Conservation (phyloP, 2,329 filamentous ascomycete species). For the Fusarium caatingaense region DNA sequence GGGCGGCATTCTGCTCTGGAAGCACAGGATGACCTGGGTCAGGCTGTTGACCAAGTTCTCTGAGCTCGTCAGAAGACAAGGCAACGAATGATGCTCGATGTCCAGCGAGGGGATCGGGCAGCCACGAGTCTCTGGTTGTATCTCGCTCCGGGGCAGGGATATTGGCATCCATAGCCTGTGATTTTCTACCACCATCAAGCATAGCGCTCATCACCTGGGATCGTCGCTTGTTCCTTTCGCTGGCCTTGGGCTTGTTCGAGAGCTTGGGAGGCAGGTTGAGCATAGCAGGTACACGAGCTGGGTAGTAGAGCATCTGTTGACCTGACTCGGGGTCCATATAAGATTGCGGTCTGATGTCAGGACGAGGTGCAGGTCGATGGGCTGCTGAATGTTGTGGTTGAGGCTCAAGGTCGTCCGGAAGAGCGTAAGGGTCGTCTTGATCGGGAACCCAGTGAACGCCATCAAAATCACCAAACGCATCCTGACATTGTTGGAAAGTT, state of each 20-base stretch:
- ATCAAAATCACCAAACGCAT: conserved; percentile 83
- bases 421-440: conserved; percentile 46
- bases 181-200: conserved; percentile 48
- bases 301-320: conserved; percentile 92
- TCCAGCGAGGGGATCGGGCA: conserved; percentile 59
- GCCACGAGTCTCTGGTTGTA: conserved; percentile 51
- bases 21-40: conserved; percentile 35
- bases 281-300: conserved; percentile 92
- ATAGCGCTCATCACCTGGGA: conserved; percentile 78
- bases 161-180: conserved; percentile 32
- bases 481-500: conserved; percentile 73
- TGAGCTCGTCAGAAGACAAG: conserved; percentile 46
- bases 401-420: conserved; percentile 29
- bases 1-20: conserved; percentile 23
- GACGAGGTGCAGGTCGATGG: conserved; percentile 44
- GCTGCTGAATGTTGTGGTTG: conserved; percentile 33
- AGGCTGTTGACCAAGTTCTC: conserved; percentile 32
- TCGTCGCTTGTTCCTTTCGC: conserved; percentile 74
- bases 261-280: conserved; percentile 91
- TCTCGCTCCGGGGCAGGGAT: conserved; percentile 30
- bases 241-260: conserved; percentile 75
- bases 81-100: conserved; percentile 52
- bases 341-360: conserved; percentile 60
- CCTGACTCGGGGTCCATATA: conserved; percentile 73
- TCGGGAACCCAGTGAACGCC: conserved; percentile 78